These are phyloP conservation scores for Chlamydomonas urium DNA, from an alignment of 139 green algal species.

Conservation along the genomic window DNA sequence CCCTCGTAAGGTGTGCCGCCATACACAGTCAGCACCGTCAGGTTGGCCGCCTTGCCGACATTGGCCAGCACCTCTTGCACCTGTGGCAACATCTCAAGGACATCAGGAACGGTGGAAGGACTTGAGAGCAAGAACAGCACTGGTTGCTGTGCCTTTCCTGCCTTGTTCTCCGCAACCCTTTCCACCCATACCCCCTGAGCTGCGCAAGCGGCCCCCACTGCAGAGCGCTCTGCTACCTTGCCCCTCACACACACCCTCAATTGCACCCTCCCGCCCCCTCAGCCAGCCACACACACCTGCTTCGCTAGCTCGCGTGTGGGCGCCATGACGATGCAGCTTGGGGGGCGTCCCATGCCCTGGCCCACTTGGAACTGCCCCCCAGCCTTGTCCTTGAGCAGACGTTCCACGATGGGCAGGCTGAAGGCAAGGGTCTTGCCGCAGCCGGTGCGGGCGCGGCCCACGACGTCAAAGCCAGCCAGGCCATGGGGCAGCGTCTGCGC, in stretches of 20 bases:
- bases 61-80: constrained; percentile 88
- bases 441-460: constrained; percentile 89
- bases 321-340: constrained; percentile 14
- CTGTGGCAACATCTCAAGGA: constrained; percentile 50
- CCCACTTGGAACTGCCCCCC: constrained; percentile 1
- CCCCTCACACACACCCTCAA: neutral
- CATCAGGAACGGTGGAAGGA: too few relatives aligned
- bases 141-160: too few relatives aligned
- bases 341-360: neutral
- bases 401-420: constrained; percentile 92
- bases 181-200: too few relatives aligned
- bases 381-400: constrained; percentile 37
- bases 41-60: constrained; percentile 63
- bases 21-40: constrained; percentile 88
- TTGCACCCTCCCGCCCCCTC: too few relatives aligned
- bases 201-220: too few relatives aligned
- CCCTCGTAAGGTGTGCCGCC: constrained; percentile 81
- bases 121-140: too few relatives aligned
- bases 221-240: too few relatives aligned
- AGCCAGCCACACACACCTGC: constrained; percentile 72
- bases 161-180: too few relatives aligned
- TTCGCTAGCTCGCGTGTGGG: constrained; percentile 91
- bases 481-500: constrained; percentile 71
- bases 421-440: constrained; percentile 98
- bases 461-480: constrained; percentile 80